Base-by-base conservation (phyloP, 495 filamentous ascomycete genomes). In the Echria macrotheca region DNA sequence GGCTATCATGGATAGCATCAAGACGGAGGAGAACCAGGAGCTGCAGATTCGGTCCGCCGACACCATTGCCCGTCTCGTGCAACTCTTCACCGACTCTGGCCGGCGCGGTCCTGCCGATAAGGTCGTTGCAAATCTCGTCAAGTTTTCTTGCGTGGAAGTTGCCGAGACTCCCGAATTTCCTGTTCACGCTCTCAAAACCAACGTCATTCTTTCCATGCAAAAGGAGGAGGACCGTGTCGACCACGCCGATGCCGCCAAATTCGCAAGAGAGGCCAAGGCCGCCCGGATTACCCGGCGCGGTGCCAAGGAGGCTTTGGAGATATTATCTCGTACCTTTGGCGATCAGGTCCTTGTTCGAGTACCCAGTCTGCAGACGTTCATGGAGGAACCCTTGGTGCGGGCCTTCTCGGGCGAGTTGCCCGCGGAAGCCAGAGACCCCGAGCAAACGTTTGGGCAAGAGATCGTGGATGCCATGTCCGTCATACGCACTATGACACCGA, bases 181-280 rank as follows among this genome's bases (percentile, higher is more conserved):
- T 11, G 78, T 80, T 25, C 91, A 95, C 58, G 84, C 80, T 0
- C 57, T 70, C 19, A 80, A 91, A 43, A 84, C 84, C 37, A 82
- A 80, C 52, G 83, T 84, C 7, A 90, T 98, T 50, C 67, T 96
- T 26, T 96, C 93, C 0, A 79, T 98, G 52, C 83, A 89, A 52
- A 98, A 97, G 66, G 93, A 98, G 61, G 93, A 98, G 68, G 91
- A 98, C 61, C 80, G 94, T 36, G 84, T 89, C 55, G 94, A 97
- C 56, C 89, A 95, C 60, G 79, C 83, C 7, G 91, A 96, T 68
- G 86, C 89, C 4, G 88, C 81, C 32, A 86, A 86, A 60, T 96
- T 89, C 58, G 93, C 91, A 43, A 75, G 77, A 33, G 93, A 97
- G 56, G 84, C 86, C 28, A 89, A 77, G 64, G 87, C 84, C 43